Conservation (phyloP, 495 filamentous ascomycete species). For the Hyphodiscus hymeniophilus region DNA sequence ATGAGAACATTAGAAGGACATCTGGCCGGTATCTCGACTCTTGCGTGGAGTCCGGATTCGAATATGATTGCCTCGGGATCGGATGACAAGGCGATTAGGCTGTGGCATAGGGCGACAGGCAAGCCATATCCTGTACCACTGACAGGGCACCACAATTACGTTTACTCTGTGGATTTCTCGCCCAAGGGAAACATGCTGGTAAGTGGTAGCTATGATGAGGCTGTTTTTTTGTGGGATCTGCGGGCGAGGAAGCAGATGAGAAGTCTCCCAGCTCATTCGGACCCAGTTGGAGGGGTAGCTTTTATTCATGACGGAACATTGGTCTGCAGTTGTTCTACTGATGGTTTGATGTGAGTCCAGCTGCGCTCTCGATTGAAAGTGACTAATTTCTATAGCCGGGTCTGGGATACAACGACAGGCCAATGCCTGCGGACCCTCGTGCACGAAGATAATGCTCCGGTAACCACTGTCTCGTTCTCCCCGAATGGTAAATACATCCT, state of each 20-base stretch:
- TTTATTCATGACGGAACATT: conserved; percentile 89
- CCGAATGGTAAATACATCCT: conserved; percentile 90
- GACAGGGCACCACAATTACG: conserved; percentile 88
- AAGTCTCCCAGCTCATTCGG: conserved; percentile 86
- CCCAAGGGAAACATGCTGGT: conserved; percentile 96
- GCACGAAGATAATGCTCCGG: conserved; percentile 90
- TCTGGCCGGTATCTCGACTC: conserved; percentile 79
- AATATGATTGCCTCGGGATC: conserved; percentile 80
- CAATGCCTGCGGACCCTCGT: conserved; percentile 92
- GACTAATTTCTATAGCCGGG: conserved; percentile 38
- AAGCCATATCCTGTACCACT: conserved; percentile 46
- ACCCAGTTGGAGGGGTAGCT: conserved; percentile 88
- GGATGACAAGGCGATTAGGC: conserved; percentile 90
- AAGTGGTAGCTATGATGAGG: conserved; percentile 93
- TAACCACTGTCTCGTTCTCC: conserved; percentile 83
- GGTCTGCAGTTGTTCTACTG: conserved; percentile 79
- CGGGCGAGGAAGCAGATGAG: conserved; percentile 76
- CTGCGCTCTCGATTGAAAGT: conserved; percentile 1
- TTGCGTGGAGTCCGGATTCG: conserved; percentile 87
- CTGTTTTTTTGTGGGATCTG: conserved; percentile 94
- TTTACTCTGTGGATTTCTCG: conserved; percentile 86
- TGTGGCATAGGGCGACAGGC: conserved; percentile 82
- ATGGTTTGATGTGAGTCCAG: conserved; percentile 66
- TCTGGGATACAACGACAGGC: conserved; percentile 94
- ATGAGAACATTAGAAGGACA: conserved; percentile 89